These are phyloP conservation scores for Paecilomyces formosus DNA, from an alignment of 2,329 filamentous ascomycete genomes.

Conservation along the genomic window DNA sequence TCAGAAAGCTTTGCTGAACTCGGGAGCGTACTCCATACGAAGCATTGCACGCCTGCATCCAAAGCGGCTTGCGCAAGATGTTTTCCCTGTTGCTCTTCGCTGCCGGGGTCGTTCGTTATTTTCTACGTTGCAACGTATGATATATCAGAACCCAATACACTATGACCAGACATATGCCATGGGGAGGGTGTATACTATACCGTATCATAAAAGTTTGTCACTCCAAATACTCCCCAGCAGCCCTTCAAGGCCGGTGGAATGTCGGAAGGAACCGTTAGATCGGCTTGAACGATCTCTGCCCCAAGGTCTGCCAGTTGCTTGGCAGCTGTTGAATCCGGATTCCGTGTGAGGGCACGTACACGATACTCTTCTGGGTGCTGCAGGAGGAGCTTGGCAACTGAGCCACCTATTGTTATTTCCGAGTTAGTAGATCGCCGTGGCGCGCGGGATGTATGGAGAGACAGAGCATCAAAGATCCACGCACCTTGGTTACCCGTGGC, in stretches of 20 bases:
- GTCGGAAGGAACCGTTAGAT: conserved; percentile 9
- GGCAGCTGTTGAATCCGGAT: conserved; percentile 8
- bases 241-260: conserved; percentile 3
- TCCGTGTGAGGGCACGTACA: conserved; percentile 12
- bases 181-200: conserved; percentile 3
- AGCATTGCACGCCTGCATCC: conserved; percentile 5
- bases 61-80: conserved; percentile 7
- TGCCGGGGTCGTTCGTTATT: conserved; percentile 8
- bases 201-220: conserved; percentile 10
- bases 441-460: not conserved
- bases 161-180: not conserved
- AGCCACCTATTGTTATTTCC: conserved; percentile 7
- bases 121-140: not conserved
- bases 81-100: conserved; percentile 9
- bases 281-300: conserved; percentile 12
- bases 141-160: not conserved
- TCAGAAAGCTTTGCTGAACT: conserved; percentile 6
- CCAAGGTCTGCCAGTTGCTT: conserved; percentile 8
- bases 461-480: not conserved
- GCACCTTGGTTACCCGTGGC: not conserved
- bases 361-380: conserved; percentile 10
- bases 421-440: not conserved
- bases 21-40: conserved; percentile 9
- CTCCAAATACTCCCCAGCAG: conserved; percentile 12
- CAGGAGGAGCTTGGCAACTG: conserved; percentile 13